Evolutionary conservation across 345 rosid genomes (phyloP).

Genomic region (Aquilaria sinensis): DNA sequence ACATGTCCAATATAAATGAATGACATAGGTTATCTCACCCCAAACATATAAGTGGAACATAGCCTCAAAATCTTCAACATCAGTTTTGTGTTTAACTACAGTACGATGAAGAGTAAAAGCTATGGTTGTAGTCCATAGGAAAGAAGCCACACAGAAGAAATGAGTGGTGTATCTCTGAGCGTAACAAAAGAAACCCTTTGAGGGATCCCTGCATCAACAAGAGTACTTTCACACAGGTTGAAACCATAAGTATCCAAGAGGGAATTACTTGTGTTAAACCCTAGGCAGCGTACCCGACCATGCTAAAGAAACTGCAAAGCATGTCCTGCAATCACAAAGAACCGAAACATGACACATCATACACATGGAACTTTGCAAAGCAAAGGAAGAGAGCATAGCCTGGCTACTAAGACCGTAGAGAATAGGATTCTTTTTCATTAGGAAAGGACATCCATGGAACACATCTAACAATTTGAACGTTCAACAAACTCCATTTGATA

Average conservation of each 20-base stretch:
- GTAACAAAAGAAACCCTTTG: slow-evolving; percentile 76
- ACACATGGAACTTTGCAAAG: no score
- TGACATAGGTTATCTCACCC: slow-evolving; percentile 42
- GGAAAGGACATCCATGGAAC: no score
- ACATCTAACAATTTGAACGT: no score
- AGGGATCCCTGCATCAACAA: slow-evolving; percentile 69
- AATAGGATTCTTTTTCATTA: no score
- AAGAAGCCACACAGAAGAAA: slow-evolving; percentile 94
- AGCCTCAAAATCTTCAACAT: slow-evolving; percentile 93
- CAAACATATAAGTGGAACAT: slow-evolving; percentile 95
- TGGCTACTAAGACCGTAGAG: no score
- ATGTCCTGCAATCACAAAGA: slow-evolving; percentile 56
- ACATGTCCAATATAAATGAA: neutral
- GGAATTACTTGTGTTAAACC: neutral
- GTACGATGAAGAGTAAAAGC: slow-evolving; percentile 97
- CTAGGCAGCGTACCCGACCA: slow-evolving; percentile 55
- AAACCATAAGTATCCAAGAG: neutral
- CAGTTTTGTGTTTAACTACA: slow-evolving; percentile 85
- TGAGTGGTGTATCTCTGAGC: slow-evolving; percentile 82
- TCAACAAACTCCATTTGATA: no score
- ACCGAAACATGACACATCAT: no score
- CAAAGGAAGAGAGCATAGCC: no score
- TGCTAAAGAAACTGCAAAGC: slow-evolving; percentile 94
- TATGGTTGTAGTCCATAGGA: slow-evolving; percentile 93
- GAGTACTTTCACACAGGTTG: neutral